A percentile compares a stretch with the other conserved stretches of the same genome.
These are phyloP conservation scores for Thelonectria blattea DNA, from an alignment of 2,329 filamentous ascomycete genomes.

Conservation along the genomic window DNA sequence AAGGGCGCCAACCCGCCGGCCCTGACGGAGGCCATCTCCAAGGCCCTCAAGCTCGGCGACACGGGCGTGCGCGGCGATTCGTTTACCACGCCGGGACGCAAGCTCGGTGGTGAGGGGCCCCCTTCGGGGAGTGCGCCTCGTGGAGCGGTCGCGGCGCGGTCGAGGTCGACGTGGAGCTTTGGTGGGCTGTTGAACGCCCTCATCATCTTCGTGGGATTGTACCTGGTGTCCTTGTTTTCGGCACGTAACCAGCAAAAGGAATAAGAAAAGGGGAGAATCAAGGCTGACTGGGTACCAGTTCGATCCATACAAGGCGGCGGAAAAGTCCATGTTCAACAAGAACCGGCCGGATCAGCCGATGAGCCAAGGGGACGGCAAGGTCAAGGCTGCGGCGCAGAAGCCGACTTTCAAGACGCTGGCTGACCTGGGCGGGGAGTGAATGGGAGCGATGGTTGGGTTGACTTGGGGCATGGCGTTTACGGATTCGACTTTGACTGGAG, in stretches of 20 bases:
- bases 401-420: constrained; percentile 59
- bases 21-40: constrained; percentile 78
- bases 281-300: constrained; percentile 50
- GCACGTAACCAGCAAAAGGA: constrained; percentile 47
- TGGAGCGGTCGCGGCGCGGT: constrained; percentile 31
- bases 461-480: constrained; percentile 14
- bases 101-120: constrained; percentile 54
- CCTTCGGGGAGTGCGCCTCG: constrained; percentile 15
- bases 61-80: constrained; percentile 51
- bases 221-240: constrained; percentile 66
- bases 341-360: constrained; percentile 46
- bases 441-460: neutral
- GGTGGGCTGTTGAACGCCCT: constrained; percentile 56
- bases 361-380: constrained; percentile 32
- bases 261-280: neutral
- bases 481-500: neutral
- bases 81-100: constrained; percentile 63
- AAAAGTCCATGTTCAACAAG: constrained; percentile 64
- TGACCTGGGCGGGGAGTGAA: constrained; percentile 51
- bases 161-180: constrained; percentile 41
- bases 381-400: constrained; percentile 41
- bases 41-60: constrained; percentile 62
- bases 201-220: constrained; percentile 64
- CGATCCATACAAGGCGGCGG: constrained; percentile 66
- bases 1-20: constrained; percentile 80